A percentile compares a stretch with the other conserved stretches of the same genome.
Conservation (phyloP, 2,329 filamentous ascomycete genomes). For the Trichoderma guizhouense region DNA sequence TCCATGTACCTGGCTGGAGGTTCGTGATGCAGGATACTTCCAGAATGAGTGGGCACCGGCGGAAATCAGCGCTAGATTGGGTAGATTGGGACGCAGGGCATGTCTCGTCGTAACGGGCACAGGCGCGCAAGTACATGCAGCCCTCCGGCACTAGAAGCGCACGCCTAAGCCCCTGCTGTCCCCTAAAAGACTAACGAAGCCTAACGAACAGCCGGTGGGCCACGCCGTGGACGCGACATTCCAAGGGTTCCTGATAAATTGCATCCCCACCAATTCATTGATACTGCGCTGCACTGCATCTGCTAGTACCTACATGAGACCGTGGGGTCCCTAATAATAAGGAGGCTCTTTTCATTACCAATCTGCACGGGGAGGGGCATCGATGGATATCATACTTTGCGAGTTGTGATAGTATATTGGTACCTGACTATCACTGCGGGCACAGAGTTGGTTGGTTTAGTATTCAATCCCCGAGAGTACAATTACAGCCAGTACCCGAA, state of each 20-base stretch:
- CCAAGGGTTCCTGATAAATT: slow-evolving; percentile 18
- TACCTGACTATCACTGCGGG: too few species aligned
- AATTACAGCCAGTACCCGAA: background rate
- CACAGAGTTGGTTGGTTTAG: background rate
- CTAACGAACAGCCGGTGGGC: slow-evolving; percentile 1
- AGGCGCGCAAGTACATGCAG: background rate
- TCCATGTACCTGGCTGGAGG: slow-evolving; percentile 1
- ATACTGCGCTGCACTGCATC: background rate
- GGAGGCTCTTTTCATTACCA: background rate
- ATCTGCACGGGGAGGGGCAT: background rate
- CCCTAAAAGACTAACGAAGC: slow-evolving; percentile 12
- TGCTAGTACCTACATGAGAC: background rate
- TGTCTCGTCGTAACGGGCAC: background rate
- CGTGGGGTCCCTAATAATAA: background rate
- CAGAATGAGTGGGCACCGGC: background rate
- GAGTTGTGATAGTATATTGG: background rate
- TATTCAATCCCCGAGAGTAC: background rate
- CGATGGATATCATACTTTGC: background rate
- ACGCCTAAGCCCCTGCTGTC: slow-evolving; percentile 3
- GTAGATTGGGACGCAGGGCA: background rate
- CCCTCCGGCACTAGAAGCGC: background rate
- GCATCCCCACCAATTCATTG: slow-evolving; percentile 7
- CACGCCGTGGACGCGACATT: slow-evolving; percentile 3
- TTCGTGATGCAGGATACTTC: slow-evolving; percentile 4
- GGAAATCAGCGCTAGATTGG: background rate